A percentile compares a stretch with the other conserved stretches of the same genome.
Evolutionary conservation across 257 asterid species (phyloP).

Genomic region (Ilex asprella): DNA sequence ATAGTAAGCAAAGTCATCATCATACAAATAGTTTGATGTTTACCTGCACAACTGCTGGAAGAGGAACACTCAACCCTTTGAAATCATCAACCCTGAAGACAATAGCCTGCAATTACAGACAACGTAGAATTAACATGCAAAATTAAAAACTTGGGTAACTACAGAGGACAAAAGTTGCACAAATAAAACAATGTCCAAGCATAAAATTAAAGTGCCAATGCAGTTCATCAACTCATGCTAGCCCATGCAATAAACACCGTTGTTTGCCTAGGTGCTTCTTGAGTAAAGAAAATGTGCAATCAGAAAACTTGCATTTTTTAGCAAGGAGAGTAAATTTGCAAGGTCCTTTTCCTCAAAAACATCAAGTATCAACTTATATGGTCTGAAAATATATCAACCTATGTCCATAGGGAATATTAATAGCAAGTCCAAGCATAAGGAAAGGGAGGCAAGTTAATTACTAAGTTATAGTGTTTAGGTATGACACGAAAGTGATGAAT

Average conservation of each 20-base stretch:
- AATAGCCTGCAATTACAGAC: constrained; percentile 63
- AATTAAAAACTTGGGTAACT: constrained; percentile 5
- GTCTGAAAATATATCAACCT: too few species aligned
- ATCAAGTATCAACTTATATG: too few species aligned
- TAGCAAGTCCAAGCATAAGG: too few species aligned
- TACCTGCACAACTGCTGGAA: constrained; percentile 95
- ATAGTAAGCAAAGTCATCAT: constrained; percentile 13
- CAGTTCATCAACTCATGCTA: neutral
- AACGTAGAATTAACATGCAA: constrained; percentile 8
- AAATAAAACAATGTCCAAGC: neutral
- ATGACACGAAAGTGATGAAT: too few species aligned
- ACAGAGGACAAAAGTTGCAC: neutral
- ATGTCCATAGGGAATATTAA: too few species aligned
- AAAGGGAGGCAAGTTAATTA: too few species aligned
- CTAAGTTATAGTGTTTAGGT: too few species aligned
- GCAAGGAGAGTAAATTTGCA: too few species aligned
- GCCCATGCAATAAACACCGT: neutral
- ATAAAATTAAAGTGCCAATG: neutral
- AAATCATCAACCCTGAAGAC: constrained; percentile 64
- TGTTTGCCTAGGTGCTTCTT: neutral
- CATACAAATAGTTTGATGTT: constrained; percentile 13
- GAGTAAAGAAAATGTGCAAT: too few species aligned
- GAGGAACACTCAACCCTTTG: constrained; percentile 80
- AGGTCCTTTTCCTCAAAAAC: too few species aligned
- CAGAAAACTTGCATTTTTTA: too few species aligned